Evolutionary conservation across 164 flowering plant genomes (phyloP).

Genomic region (Aristolochia fimbriata): DNA sequence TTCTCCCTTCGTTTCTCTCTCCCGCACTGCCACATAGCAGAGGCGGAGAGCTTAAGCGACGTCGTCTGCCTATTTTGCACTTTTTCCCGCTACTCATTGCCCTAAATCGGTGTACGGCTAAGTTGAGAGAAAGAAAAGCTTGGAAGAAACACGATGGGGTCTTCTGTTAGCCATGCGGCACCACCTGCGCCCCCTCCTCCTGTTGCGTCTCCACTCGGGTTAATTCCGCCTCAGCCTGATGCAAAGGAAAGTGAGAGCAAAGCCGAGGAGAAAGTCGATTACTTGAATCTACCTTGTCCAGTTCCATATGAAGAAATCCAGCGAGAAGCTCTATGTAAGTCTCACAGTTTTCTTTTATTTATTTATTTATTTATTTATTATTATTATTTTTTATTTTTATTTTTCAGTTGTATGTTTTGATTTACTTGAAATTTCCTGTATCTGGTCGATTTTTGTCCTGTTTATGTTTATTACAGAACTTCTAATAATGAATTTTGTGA

Average conservation of each 20-base stretch:
- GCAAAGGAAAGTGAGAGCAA: conserved; percentile 2
- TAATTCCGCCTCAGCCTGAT: not conserved
- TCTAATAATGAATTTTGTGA: no score
- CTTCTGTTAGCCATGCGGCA: conserved; percentile 11
- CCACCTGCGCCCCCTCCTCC: conserved; percentile 5
- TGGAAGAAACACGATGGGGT: conserved; percentile 2
- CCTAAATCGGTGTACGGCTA: not conserved
- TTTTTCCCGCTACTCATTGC: not conserved
- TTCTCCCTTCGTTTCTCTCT: not conserved
- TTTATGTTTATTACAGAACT: no score
- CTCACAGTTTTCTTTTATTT: not conserved
- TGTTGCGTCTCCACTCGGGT: not conserved
- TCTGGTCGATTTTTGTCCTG: no score
- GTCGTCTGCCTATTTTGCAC: not conserved
- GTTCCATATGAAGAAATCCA: conserved; percentile 83
- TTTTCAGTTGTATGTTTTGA: not conserved
- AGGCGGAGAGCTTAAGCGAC: not conserved
- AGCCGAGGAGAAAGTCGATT: conserved; percentile 33
- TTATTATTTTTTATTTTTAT: not conserved
- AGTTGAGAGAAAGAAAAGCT: not conserved
- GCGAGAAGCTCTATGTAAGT: conserved; percentile 79
- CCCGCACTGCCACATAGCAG: not conserved
- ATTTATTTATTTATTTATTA: not conserved
- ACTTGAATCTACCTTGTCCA: conserved; percentile 78
- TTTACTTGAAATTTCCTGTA: no score